Conservation (phyloP, 2,329 filamentous ascomycete species). For the Xylaria sp. region DNA sequence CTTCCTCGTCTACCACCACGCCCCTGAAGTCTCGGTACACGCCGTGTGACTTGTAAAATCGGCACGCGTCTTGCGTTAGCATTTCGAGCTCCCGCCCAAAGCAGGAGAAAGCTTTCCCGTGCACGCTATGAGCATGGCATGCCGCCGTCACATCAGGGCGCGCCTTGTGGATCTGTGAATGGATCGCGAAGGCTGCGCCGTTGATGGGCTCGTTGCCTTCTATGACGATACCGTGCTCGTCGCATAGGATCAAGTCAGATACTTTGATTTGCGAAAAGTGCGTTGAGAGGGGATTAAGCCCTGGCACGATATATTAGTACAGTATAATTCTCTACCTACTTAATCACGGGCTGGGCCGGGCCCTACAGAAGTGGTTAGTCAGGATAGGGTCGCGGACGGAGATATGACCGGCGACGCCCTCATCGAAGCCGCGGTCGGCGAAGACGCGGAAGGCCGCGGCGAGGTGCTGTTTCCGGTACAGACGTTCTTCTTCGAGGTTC, state of each 20-base stretch:
- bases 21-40: constrained; percentile 71
- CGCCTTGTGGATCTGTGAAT: constrained; percentile 68
- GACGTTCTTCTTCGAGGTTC: constrained; percentile 63
- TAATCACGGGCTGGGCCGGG: background rate
- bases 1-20: constrained; percentile 68
- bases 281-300: constrained; percentile 57
- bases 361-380: constrained; percentile 67
- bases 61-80: constrained; percentile 68
- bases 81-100: constrained; percentile 70
- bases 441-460: constrained; percentile 71
- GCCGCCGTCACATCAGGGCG: constrained; percentile 68
- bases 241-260: constrained; percentile 69
- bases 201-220: constrained; percentile 68
- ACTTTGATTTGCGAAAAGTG: constrained; percentile 71
- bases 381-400: constrained; percentile 70
- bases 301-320: constrained; percentile 13
- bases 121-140: constrained; percentile 69
- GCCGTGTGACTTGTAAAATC: constrained; percentile 68
- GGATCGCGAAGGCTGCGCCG: constrained; percentile 70
- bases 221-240: constrained; percentile 66
- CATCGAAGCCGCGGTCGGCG: constrained; percentile 69
- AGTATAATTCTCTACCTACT: background rate
- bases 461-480: constrained; percentile 69
- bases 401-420: constrained; percentile 73
- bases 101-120: constrained; percentile 69